phyloP scores from a whole-genome alignment of 352 stramenopile species.

The Globisporangium nodosum region DNA sequence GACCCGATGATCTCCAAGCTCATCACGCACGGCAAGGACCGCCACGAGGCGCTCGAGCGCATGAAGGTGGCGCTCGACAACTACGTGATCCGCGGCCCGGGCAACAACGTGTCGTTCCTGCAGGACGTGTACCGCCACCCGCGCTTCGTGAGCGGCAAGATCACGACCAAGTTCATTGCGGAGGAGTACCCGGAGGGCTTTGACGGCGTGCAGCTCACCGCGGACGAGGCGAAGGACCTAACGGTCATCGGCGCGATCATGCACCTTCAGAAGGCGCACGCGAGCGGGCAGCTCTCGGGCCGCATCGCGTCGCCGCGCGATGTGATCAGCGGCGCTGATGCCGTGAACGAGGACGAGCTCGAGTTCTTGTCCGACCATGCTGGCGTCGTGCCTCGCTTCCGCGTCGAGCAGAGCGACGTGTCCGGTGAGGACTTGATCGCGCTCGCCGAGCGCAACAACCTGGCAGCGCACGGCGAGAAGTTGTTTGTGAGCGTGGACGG shows the following conservation, averaged over 20 bases:
- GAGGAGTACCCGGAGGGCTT: slow-evolving; percentile 96
- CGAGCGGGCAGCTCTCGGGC: slow-evolving; percentile 26
- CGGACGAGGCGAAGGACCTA: slow-evolving; percentile 63
- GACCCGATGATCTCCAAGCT: slow-evolving; percentile 97
- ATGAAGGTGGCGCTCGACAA: slow-evolving; percentile 89
- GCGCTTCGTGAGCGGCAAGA: slow-evolving; percentile 89
- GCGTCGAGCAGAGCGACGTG: slow-evolving; percentile 21
- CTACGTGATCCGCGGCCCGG: slow-evolving; percentile 93
- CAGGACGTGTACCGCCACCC: slow-evolving; percentile 90
- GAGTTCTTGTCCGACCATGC: slow-evolving; percentile 26
- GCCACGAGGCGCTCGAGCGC: slow-evolving; percentile 75
- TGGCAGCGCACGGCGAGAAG: slow-evolving; percentile 30
- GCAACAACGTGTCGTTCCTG: slow-evolving; percentile 94
- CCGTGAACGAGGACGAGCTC: slow-evolving; percentile 32
- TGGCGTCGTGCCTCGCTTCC: slow-evolving; percentile 33
- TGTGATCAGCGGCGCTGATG: slow-evolving; percentile 8
- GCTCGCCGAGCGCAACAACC: slow-evolving; percentile 36
- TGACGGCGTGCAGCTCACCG: slow-evolving; percentile 64
- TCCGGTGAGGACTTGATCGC: slow-evolving; percentile 31
- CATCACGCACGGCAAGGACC: slow-evolving; percentile 80
- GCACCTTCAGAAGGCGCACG: slow-evolving; percentile 44
- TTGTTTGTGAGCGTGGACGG: slow-evolving; percentile 55
- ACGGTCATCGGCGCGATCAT: slow-evolving; percentile 70
- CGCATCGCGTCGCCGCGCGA: slow-evolving; percentile 16
- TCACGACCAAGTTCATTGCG: slow-evolving; percentile 97